phyloP scores from a whole-genome alignment of 306 rosid genomes.

The Ormosia semicastrata region DNA sequence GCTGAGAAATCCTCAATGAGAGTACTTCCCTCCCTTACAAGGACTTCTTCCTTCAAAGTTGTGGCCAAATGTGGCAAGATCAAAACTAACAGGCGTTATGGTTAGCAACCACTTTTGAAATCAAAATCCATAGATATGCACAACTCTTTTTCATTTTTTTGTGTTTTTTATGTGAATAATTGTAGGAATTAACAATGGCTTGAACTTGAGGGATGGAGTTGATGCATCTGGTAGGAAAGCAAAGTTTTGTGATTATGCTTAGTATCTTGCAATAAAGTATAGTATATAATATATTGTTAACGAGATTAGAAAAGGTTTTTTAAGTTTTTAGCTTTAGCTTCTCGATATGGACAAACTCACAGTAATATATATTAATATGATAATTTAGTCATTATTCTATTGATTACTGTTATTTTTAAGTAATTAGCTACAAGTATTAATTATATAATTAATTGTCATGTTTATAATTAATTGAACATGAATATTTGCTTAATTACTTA shows the following conservation, averaged over 20 bases:
- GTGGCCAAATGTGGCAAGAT: no score
- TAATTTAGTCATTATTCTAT: background rate
- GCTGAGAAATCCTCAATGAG: no score
- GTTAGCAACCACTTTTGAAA: no score
- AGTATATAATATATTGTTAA: no score
- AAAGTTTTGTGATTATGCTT: conserved; percentile 36
- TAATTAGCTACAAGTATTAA: background rate
- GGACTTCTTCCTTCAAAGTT: no score
- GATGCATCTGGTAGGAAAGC: conserved; percentile 93
- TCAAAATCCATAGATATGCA: background rate
- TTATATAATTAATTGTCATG: background rate
- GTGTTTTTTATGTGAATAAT: background rate
- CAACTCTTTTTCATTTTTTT: background rate
- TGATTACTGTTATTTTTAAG: background rate
- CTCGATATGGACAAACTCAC: background rate
- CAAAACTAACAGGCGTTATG: no score
- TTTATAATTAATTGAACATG: no score
- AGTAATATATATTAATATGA: background rate
- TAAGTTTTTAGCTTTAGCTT: background rate
- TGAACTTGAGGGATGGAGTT: conserved; percentile 63
- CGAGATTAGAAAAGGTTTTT: background rate
- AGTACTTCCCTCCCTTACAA: no score
- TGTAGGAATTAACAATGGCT: conserved; percentile 73
- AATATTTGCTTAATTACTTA: background rate
- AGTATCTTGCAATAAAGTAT: background rate